These are phyloP conservation scores for Quercus cerris DNA, from an alignment of 306 rosid species.

Conservation along the genomic window DNA sequence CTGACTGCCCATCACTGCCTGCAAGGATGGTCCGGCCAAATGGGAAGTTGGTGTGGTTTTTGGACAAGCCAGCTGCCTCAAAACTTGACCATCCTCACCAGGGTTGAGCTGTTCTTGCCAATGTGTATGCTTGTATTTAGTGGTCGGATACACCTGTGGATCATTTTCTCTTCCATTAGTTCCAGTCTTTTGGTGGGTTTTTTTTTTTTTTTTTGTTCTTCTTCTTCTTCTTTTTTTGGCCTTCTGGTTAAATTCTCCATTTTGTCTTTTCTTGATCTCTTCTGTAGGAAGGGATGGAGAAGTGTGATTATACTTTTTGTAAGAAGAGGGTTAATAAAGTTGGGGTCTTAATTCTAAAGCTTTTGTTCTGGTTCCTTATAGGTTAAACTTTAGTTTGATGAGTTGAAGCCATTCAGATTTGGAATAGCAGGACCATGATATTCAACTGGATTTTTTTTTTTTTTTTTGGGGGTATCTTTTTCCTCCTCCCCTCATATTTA, in stretches of 20 bases:
- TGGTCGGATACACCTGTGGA: constrained; percentile 44
- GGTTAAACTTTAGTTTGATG: constrained; percentile 22
- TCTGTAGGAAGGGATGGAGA: constrained; percentile 36
- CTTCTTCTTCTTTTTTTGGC: not conserved
- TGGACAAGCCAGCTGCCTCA: constrained; percentile 83
- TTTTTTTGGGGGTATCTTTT: not conserved
- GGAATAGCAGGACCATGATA: not conserved
- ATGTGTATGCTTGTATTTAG: constrained; percentile 63
- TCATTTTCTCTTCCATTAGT: constrained; percentile 13
- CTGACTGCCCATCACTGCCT: constrained; percentile 53
- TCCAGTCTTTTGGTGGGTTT: constrained; percentile 7
- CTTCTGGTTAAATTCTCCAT: constrained; percentile 36
- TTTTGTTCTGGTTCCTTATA: constrained; percentile 21
- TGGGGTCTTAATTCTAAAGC: constrained; percentile 36
- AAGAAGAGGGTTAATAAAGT: constrained; percentile 48
- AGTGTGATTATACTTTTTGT: constrained; percentile 46
- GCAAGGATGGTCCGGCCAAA: constrained; percentile 74
- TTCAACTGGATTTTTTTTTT: not conserved
- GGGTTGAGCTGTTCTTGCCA: constrained; percentile 26
- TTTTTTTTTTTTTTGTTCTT: no score
- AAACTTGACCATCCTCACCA: constrained; percentile 63
- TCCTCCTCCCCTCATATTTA: not conserved
- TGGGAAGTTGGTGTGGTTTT: constrained; percentile 90
- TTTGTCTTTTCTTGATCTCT: constrained; percentile 43
- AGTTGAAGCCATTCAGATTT: not conserved